A percentile compares a stretch with the other conserved stretches of the same genome.
Evolutionary conservation across 2,329 filamentous ascomycete species (phyloP).

Genomic region (Arachnomyces sp.): DNA sequence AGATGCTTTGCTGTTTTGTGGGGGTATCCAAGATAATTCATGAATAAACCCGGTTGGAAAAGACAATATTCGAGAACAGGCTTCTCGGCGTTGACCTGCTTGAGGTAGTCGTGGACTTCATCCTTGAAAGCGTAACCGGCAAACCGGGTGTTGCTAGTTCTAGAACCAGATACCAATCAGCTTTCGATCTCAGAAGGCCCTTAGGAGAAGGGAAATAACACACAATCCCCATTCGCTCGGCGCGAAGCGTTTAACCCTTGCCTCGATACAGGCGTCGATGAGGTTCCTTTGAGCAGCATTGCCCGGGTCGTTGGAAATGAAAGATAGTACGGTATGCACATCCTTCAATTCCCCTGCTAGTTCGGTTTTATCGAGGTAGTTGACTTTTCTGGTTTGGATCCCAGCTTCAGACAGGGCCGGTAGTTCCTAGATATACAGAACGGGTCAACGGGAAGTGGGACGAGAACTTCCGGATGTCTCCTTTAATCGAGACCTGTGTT

Average conservation of each 20-base stretch:
- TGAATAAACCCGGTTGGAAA: slow-evolving; percentile 49
- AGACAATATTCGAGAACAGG: slow-evolving; percentile 48
- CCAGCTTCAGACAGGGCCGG: no score
- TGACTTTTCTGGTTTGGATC: no score
- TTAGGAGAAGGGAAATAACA: neutral
- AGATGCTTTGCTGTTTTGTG: slow-evolving; percentile 5
- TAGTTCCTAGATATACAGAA: no score
- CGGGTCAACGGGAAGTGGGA: no score
- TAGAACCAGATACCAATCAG: neutral
- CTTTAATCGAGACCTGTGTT: no score
- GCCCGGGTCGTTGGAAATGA: no score
- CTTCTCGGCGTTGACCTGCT: slow-evolving; percentile 42
- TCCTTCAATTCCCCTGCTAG: no score
- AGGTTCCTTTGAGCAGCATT: slow-evolving; percentile 11
- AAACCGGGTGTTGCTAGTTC: neutral
- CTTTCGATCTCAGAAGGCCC: no score
- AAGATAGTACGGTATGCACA: no score
- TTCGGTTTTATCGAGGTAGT: no score
- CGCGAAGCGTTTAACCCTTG: slow-evolving; percentile 34
- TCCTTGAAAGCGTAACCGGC: slow-evolving; percentile 33
- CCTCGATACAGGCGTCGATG: slow-evolving; percentile 31
- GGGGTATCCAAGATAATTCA: slow-evolving; percentile 49
- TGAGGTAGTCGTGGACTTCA: slow-evolving; percentile 42
- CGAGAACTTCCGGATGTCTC: no score
- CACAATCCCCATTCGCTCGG: slow-evolving; percentile 27